Evolutionary conservation across 306 rosid species (phyloP).

Genomic region (Prunus mongolica): DNA sequence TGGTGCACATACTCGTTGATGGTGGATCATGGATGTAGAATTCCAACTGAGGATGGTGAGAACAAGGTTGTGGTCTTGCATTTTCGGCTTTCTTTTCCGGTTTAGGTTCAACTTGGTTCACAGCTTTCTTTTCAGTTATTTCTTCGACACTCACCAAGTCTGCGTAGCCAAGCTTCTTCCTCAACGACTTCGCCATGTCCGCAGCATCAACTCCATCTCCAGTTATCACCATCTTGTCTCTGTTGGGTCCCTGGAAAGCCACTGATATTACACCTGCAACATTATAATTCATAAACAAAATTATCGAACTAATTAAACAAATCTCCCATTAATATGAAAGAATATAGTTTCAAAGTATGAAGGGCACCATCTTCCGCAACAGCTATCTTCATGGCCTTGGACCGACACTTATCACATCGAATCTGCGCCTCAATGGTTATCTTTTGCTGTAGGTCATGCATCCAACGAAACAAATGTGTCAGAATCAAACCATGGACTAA

Average conservation of each 20-base stretch:
- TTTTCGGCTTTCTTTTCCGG: too few species aligned
- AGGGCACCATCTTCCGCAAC: constrained; percentile 4
- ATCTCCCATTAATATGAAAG: not conserved
- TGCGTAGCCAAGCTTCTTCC: constrained; percentile 44
- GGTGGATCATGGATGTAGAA: not conserved
- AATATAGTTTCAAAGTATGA: not conserved
- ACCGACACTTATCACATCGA: constrained; percentile 11
- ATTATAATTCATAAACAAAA: not conserved
- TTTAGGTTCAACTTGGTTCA: not conserved
- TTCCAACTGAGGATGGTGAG: not conserved
- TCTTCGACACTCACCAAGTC: constrained; percentile 35
- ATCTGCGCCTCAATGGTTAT: constrained; percentile 26
- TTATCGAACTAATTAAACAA: not conserved
- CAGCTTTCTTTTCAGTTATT: not conserved
- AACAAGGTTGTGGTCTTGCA: not conserved
- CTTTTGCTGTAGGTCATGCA: constrained; percentile 20
- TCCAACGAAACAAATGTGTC: not conserved
- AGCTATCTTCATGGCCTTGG: constrained; percentile 22
- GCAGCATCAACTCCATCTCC: constrained; percentile 52
- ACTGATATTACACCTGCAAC: constrained; percentile 19
- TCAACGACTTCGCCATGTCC: constrained; percentile 29
- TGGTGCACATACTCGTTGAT: not conserved
- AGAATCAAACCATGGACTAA: not conserved
- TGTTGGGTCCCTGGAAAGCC: constrained; percentile 12
- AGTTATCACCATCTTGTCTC: constrained; percentile 20